Conservation (phyloP, 140 eudicot genomes). For the Stevia rebaudiana region DNA sequence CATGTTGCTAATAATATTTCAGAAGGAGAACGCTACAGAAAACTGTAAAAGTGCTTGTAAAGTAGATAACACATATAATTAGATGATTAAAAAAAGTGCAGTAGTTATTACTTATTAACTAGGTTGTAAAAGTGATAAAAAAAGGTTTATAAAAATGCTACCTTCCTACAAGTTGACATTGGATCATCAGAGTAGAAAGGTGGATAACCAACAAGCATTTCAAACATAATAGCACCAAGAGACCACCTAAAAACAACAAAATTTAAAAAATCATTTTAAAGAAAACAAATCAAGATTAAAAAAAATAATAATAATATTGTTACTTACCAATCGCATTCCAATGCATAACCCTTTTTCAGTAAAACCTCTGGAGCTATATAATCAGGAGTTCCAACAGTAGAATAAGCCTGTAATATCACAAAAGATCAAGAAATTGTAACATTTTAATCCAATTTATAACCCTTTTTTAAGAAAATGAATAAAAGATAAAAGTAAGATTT, state of each 20-base stretch:
- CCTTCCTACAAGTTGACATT: constrained; percentile 98
- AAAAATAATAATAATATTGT: not conserved
- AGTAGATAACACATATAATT: not conserved
- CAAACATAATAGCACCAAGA: constrained; percentile 96
- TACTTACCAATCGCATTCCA: constrained; percentile 95
- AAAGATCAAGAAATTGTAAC: constrained; percentile 66
- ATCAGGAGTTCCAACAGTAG: constrained; percentile 98
- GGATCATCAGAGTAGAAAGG: constrained; percentile 99
- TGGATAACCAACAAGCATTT: constrained; percentile 98
- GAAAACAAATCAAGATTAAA: not conserved
- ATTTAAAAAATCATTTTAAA: not conserved
- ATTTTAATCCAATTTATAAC: not conserved
- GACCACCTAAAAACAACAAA: constrained; percentile 76
- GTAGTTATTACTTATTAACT: not conserved
- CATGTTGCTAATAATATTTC: not conserved
- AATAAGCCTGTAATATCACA: constrained; percentile 66
- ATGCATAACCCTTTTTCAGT: constrained; percentile 81
- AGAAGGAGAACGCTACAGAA: not conserved
- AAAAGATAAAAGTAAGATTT: constrained; percentile 13
- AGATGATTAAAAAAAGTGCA: not conserved
- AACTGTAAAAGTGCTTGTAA: not conserved
- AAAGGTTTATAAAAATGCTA: constrained; percentile 22
- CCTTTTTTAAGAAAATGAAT: not conserved
- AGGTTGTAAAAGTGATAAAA: constrained; percentile 1
- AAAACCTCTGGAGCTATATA: constrained; percentile 98